phyloP scores from a whole-genome alignment of 2,329 filamentous ascomycete species.

The Intubia oerlemansii region DNA sequence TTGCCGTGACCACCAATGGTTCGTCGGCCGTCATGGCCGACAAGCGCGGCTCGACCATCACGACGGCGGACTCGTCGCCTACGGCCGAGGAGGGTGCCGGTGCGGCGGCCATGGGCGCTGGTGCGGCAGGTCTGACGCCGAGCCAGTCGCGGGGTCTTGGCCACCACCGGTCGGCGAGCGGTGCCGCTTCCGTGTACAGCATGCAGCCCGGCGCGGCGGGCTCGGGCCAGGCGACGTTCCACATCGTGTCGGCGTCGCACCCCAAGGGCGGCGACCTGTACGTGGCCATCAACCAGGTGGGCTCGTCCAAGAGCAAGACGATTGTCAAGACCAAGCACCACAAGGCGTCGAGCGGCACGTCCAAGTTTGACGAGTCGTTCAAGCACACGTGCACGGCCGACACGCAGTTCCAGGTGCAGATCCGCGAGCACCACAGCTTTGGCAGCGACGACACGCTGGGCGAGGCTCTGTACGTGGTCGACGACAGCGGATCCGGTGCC shows the following conservation, averaged over 20 bases:
- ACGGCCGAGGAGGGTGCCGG: background rate
- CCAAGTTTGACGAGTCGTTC: constrained; percentile 60
- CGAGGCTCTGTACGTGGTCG: constrained; percentile 77
- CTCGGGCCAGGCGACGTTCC: constrained; percentile 58
- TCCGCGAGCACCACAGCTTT: constrained; percentile 70
- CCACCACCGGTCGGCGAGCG: constrained; percentile 34
- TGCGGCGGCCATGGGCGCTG: constrained; percentile 8
- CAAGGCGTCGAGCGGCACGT: constrained; percentile 45
- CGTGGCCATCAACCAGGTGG: constrained; percentile 46
- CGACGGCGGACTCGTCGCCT: background rate
- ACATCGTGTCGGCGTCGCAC: constrained; percentile 55
- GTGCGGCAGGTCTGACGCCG: background rate
- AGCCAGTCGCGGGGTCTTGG: constrained; percentile 5
- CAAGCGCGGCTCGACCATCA: too few species aligned
- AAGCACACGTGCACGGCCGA: constrained; percentile 61
- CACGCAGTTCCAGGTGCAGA: constrained; percentile 65
- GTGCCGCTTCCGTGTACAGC: constrained; percentile 45
- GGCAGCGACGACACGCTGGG: constrained; percentile 68
- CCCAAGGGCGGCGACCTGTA: constrained; percentile 68
- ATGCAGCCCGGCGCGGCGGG: constrained; percentile 35
- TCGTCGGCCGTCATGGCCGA: constrained; percentile 15
- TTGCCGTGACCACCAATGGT: constrained; percentile 22
- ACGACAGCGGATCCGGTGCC: constrained; percentile 45
- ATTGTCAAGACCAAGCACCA: constrained; percentile 84
- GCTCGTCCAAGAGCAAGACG: constrained; percentile 47